Evolutionary conservation across 2,329 filamentous ascomycete species (phyloP), one percentile per base, ranked within the genome.

Genomic region (Botrytis hyacinthi): DNA sequence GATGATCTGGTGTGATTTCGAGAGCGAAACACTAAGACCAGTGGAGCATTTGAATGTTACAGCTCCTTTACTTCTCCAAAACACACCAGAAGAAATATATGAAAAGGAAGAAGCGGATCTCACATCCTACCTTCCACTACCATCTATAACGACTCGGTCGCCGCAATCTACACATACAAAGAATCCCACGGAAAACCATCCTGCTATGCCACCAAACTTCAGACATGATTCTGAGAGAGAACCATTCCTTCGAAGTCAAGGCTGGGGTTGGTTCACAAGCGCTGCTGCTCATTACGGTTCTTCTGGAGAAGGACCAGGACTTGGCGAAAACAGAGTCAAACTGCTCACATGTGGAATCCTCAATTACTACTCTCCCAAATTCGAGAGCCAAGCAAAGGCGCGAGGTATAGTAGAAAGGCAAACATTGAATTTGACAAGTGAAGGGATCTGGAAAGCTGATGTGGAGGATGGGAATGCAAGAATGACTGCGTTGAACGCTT

Each of bases 1-100:
- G 79, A 79, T 86, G 77, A 85, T 86, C n/a, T 86, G 85, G 85
- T 87, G 85, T 75, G 82, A 86, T 73, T 87, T 87, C 70, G 78
- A 81, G 37, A 84, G 84, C 72, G 82, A 82, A 16, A 84, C 82
- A 29, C 76, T 86, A 70, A 79, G 82, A 70, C 75, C 87, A 66
- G 78, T 86, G 35, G 83, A 81, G 61, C 82, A 83, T 73, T 74
- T 85, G 26, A 86, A 87, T 75, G 82, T 86, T 3, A 86, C 85
- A 35, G 84, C 82, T 26, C 85, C 85, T 37, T 78, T 83, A 51
- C 76, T 83, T 44, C 77, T 74, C 4, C 63, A 70, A 35, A 63
- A 75, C 10, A 59, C 62, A n/a, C 74, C 72, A 9, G 66, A 73
- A 7, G 68, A 74, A 40, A 69, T 75, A 4, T 65, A 73, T 5